Evolutionary conservation across 2,329 filamentous ascomycete genomes (phyloP).

Genomic region (Pseudogymnoascus sp.): DNA sequence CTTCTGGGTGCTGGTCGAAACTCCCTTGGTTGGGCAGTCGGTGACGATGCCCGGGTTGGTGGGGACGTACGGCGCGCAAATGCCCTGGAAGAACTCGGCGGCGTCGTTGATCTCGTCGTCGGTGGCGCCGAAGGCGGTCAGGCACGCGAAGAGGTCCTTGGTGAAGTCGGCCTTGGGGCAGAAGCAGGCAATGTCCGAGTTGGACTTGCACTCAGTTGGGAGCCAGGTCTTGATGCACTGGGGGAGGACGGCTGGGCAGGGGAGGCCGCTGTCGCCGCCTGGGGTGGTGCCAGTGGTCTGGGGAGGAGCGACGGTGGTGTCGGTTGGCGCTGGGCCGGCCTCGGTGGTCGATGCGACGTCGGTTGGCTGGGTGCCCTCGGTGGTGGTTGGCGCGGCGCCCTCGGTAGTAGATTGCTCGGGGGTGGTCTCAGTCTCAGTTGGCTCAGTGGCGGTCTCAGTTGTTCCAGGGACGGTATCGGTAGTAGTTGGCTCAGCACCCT

Average conservation of each 20-base stretch:
- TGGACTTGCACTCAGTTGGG: constrained; percentile 67
- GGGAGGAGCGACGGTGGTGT: constrained; percentile 27
- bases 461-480: too few species aligned
- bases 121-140: constrained; percentile 65
- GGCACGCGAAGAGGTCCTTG: constrained; percentile 69
- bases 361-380: neutral
- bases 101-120: constrained; percentile 60
- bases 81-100: constrained; percentile 78
- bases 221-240: constrained; percentile 91
- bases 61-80: constrained; percentile 69
- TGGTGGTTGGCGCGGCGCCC: neutral
- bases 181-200: constrained; percentile 78
- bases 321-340: neutral
- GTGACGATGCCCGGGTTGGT: constrained; percentile 82
- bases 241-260: constrained; percentile 61
- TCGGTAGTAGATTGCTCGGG: too few species aligned
- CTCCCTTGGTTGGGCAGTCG: constrained; percentile 37
- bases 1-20: constrained; percentile 46
- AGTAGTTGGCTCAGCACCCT: neutral
- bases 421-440: too few species aligned
- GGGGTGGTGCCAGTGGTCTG: constrained; percentile 27
- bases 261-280: neutral
- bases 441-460: too few species aligned
- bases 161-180: constrained; percentile 74
- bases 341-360: neutral